Evolutionary conservation across 495 filamentous ascomycete genomes (phyloP).

Genomic region (Margaritispora aquatica): DNA sequence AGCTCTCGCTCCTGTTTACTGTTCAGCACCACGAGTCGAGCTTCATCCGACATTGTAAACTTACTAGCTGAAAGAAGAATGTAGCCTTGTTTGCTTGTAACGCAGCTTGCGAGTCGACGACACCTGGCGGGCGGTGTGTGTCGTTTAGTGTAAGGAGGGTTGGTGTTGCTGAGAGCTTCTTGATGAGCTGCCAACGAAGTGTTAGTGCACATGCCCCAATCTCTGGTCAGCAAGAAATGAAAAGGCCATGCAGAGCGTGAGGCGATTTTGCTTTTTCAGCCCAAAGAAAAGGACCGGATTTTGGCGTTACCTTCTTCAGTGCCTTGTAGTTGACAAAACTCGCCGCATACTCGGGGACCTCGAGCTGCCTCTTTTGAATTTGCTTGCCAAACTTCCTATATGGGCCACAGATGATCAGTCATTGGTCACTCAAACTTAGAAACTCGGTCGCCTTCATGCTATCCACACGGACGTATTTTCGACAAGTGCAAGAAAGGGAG

Average conservation of each 20-base stretch:
- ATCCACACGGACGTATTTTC: not conserved
- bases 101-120: conserved; percentile 73
- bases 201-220: conserved; percentile 17
- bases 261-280: conserved; percentile 10
- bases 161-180: conserved; percentile 88
- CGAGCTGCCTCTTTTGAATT: conserved; percentile 96
- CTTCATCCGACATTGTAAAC: conserved; percentile 19
- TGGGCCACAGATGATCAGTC: conserved; percentile 8
- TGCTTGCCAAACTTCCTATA: conserved; percentile 98
- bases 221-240: conserved; percentile 9
- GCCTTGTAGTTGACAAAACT: conserved; percentile 99
- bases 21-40: conserved; percentile 10
- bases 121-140: conserved; percentile 36
- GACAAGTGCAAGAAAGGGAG: not conserved
- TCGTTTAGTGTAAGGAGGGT: conserved; percentile 70
- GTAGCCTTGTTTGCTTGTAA: conserved; percentile 96
- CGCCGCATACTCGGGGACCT: conserved; percentile 97
- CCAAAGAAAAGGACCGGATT: not conserved
- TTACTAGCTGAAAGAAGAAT: conserved; percentile 95
- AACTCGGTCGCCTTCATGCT: not conserved
- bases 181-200: conserved; percentile 71
- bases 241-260: not conserved
- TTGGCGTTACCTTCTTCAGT: conserved; percentile 84
- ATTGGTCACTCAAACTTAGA: too few relatives aligned
- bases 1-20: conserved; percentile 78